A percentile compares a stretch with the other conserved stretches of the same genome.
Conservation (phyloP, 2,329 filamentous ascomycete species). For the Xylaria multiplex region DNA sequence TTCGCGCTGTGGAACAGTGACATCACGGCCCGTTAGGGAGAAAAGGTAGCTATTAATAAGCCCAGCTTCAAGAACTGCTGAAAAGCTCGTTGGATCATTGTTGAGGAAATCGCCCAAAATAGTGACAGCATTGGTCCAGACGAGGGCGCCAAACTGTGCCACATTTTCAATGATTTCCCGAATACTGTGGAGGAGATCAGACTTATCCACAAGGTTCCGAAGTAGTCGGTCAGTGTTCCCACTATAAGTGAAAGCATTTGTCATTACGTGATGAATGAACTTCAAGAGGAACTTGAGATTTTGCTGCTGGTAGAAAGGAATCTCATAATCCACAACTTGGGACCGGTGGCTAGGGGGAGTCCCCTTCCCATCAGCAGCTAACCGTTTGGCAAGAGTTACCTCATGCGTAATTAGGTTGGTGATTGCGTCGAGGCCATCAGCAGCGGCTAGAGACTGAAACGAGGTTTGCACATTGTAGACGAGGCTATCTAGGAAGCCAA, state of each 20-base stretch:
- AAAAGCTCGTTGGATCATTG: conserved; percentile 97
- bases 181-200: conserved; percentile 81
- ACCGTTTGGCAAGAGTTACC: conserved; percentile 74
- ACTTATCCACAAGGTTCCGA: conserved; percentile 93
- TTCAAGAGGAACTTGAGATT: conserved; percentile 94
- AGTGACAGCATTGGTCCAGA: conserved; percentile 94
- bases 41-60: conserved; percentile 88
- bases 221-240: conserved; percentile 90
- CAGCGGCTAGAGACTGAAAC: conserved; percentile 82
- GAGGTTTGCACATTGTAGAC: conserved; percentile 87
- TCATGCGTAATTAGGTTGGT: conserved; percentile 86
- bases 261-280: conserved; percentile 96
- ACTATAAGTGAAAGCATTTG: conserved; percentile 72
- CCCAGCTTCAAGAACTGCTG: conserved; percentile 92
- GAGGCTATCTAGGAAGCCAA: conserved; percentile 88
- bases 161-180: conserved; percentile 84
- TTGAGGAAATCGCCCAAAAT: conserved; percentile 97
- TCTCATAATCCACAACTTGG: conserved; percentile 88
- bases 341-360: conserved; percentile 78
- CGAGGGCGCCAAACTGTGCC: conserved; percentile 83
- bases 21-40: conserved; percentile 72
- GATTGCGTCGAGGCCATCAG: conserved; percentile 87
- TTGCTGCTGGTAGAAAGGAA: conserved; percentile 93
- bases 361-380: conserved; percentile 74
- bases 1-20: conserved; percentile 53